Evolutionary conservation across 1,139 yeast genomes (phyloP), one percentile per base, ranked within the genome.

Genomic region (Candida pseudocylindracea): DNA sequence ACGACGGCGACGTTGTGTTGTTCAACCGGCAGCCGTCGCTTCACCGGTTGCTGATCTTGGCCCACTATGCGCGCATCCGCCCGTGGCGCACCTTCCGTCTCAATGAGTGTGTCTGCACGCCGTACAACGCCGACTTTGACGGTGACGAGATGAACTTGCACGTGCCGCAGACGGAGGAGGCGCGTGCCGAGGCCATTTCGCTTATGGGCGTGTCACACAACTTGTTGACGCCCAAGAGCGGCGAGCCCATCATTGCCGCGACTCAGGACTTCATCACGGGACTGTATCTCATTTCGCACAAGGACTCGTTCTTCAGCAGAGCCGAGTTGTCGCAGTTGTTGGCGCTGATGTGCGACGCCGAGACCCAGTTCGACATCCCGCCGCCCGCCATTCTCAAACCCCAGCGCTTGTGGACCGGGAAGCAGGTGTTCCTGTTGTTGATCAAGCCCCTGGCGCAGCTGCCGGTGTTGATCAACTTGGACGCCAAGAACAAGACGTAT

Each of bases 131-230:
- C 30, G 99, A 91, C 67, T 91, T 91, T 49, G 99, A 91, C 54
- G 99, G 99, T 53, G 99, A 91, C 55, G 99, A 91, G 55, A 91
- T 91, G 99, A 91, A 91, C 52, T 62, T 91, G 49, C 99, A 91
- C 49, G 98, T 91, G 31, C 98, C 98, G 2, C 99, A 91, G 55
- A 88, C 98, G 1, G 98, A 91, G 53, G 99, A 91, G 53, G 98
- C 98, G 1, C 63, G 98, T 42, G 93, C 98, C 0, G 98, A 91
- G 54, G 98, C 98, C 12, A 81, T 88, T 51, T 80, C 80, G 45
- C 63, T 91, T 45, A 91, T 91, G 99, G 98, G 98, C 33, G 98
- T 91, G 31, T 91, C 91, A 46, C 78, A 85, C 47, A 91, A 91
- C 49, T 60, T 91, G 40, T 64, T 88, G 41, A 88, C 98, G 1